phyloP scores from a whole-genome alignment of 2,329 filamentous ascomycete genomes.

The Alternaria triticimaculans region DNA sequence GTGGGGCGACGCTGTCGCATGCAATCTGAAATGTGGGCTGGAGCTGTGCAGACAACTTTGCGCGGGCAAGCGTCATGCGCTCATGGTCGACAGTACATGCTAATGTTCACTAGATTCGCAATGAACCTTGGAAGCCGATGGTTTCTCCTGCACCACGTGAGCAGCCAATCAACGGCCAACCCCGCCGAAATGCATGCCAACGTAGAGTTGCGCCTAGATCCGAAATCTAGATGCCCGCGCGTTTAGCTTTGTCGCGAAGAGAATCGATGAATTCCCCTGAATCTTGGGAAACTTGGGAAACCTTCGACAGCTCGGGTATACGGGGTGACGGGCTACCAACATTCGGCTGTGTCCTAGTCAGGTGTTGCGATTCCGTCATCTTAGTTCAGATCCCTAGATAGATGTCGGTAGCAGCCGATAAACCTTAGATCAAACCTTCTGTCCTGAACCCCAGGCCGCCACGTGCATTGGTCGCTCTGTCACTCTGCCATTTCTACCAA shows the following conservation, averaged over 20 bases:
- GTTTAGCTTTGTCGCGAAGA: neutral
- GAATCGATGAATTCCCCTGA: conserved; percentile 1
- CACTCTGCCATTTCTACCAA: neutral
- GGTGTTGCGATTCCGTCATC: conserved; percentile 4
- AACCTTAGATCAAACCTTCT: neutral
- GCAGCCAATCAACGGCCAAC: neutral
- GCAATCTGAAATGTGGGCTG: neutral
- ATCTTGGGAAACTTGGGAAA: neutral
- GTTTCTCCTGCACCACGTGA: neutral
- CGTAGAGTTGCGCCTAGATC: neutral
- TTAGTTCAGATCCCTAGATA: neutral
- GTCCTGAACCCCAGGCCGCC: neutral
- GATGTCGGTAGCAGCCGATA: conserved; percentile 1
- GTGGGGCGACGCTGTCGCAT: neutral
- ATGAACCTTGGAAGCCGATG: neutral
- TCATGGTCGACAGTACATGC: neutral
- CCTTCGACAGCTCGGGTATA: neutral
- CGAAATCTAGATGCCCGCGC: neutral
- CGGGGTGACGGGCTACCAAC: neutral
- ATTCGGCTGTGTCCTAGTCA: neutral
- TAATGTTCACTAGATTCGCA: neutral
- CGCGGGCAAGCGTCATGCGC: neutral
- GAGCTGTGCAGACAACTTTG: neutral
- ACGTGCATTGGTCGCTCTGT: neutral
- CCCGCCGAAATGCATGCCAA: neutral